Base-by-base conservation (phyloP, 2,329 filamentous ascomycete genomes). In the Nigrospora sphaerica region DNA sequence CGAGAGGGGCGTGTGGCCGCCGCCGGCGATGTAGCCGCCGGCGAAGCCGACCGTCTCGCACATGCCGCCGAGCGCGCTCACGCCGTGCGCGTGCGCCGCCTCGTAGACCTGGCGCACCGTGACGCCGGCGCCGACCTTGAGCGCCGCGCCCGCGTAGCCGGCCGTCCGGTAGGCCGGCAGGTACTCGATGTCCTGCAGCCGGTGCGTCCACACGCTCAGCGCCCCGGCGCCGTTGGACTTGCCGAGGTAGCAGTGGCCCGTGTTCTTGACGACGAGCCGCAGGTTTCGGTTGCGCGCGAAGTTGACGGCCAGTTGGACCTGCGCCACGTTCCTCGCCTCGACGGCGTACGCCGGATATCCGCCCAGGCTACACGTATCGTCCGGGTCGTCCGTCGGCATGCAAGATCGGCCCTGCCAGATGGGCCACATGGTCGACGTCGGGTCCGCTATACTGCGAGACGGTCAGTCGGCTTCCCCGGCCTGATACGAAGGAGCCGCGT, bases 101-200 rank as follows among this genome's bases (percentile, higher is more conserved):
- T 69, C 69, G 53, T 80, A 81, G 2, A 78, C 61, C 49, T 82
- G 77, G 32, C 64, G 66, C 3, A 71, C 74, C 48, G 77, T 67
- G 10, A 81, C 72, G 39, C 78, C 79, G 10, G 74, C 67, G 2
- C 75, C 78, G 13, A 78, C 62, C 57, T 77, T 81, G 52, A 81
- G 68, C 1, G 77, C 78, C 4, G 71, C 62, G 0, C 77, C 75
- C 0, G 52, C 57, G 44, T 70, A 72, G 31, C 40, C 43, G 3
- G 50, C 47, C 34, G 53, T 48, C 3, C 52, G 54, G 57, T 74
- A 70, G 31, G 59, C 55, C 11, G 54, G 49, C 32, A 61, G 52
- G 48, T 66, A 65, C 28, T 55, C 45, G 32, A 65, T 59, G 38
- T 57, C 51, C 42, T 67, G 63, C 32, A 69, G 52, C 17, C 62